Evolutionary conservation across 2,329 filamentous ascomycete species (phyloP).

Genomic region (Botrytis hyacinthi): DNA sequence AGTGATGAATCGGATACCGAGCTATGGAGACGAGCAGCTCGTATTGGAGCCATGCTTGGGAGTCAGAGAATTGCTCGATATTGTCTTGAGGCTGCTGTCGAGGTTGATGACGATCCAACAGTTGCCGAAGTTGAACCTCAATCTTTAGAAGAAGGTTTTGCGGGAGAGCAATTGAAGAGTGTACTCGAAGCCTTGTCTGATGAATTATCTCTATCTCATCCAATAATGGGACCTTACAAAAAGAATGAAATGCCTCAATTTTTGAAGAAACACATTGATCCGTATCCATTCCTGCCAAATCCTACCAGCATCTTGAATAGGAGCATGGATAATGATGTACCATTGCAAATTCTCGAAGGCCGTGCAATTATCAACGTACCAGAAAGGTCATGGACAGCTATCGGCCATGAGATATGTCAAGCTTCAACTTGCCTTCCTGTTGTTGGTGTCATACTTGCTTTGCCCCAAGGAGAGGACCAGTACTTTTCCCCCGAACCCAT

Average conservation of each 20-base stretch:
- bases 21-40: conserved; percentile 59
- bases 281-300: conserved; percentile 60
- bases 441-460: conserved; percentile 27
- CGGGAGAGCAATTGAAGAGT: conserved; percentile 59
- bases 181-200: conserved; percentile 55
- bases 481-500: background rate
- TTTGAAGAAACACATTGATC: conserved; percentile 57
- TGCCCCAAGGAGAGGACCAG: conserved; percentile 27
- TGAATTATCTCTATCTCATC: conserved; percentile 57
- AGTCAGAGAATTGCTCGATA: conserved; percentile 58
- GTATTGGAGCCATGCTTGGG: conserved; percentile 57
- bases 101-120: conserved; percentile 65
- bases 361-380: conserved; percentile 28
- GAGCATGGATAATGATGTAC: conserved; percentile 8
- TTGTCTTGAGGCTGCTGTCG: conserved; percentile 64
- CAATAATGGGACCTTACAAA: conserved; percentile 57
- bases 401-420: conserved; percentile 33
- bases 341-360: conserved; percentile 21
- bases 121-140: conserved; percentile 61
- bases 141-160: conserved; percentile 61
- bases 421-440: conserved; percentile 27
- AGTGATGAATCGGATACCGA: conserved; percentile 67
- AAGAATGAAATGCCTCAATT: conserved; percentile 51
- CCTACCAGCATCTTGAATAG: conserved; percentile 40
- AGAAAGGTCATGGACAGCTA: conserved; percentile 32